A percentile compares a stretch with the other conserved stretches of the same genome.
These are phyloP conservation scores for Stemphylium vesicarium DNA, from an alignment of 2,329 filamentous ascomycete genomes.

Conservation along the genomic window DNA sequence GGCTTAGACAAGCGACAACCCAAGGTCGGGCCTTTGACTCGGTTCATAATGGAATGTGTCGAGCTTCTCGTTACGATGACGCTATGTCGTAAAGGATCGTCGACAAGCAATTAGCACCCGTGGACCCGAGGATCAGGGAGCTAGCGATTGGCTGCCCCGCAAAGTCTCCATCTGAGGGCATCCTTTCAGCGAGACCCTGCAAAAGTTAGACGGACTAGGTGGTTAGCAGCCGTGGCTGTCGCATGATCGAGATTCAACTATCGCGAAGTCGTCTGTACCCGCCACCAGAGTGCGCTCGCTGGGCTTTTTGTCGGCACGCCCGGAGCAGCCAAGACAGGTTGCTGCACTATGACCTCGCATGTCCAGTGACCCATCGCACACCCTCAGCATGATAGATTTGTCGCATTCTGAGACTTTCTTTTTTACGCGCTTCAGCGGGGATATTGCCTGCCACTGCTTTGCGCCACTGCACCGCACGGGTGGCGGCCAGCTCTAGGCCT, in stretches of 20 bases:
- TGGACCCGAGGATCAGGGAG: neutral
- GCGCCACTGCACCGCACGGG: conserved; percentile 4
- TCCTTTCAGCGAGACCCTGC: too few species aligned
- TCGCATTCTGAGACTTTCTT: conserved; percentile 1
- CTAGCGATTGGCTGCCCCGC: conserved; percentile 5
- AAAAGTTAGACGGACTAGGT: too few species aligned
- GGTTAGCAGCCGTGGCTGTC: too few species aligned
- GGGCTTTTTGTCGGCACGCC: neutral
- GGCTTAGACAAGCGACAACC: too few species aligned
- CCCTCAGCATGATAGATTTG: neutral
- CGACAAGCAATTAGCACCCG: neutral
- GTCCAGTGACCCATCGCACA: neutral
- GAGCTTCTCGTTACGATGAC: neutral
- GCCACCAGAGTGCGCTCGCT: neutral
- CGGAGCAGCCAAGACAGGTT: neutral
- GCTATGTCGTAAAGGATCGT: conserved; percentile 6
- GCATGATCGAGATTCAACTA: too few species aligned
- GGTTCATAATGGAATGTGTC: neutral
- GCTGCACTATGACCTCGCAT: neutral
- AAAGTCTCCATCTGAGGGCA: neutral
- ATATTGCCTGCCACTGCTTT: conserved; percentile 2
- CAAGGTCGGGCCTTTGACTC: neutral
- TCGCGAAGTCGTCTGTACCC: neutral
- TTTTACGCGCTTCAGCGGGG: conserved; percentile 4
- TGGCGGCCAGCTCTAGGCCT: conserved; percentile 12